These are phyloP conservation scores for Lichtheimia corymbifera DNA, from an alignment of 371 early-diverging fungal species.

Conservation along the genomic window DNA sequence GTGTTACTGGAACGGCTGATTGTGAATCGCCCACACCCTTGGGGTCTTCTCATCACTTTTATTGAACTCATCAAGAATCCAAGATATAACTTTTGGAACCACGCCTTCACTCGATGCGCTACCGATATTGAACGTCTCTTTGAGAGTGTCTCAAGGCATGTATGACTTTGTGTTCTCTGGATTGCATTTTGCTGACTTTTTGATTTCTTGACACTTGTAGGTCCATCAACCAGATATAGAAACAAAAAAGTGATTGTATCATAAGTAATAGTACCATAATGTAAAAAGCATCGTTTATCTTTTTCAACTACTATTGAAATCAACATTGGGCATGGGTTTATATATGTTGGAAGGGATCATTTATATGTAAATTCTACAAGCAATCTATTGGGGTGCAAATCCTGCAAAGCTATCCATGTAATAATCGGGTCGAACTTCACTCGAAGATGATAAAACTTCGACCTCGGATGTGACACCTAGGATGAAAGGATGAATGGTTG, in stretches of 20 bases:
- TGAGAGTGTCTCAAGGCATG: constrained; percentile 66
- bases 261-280: no score
- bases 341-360: no score
- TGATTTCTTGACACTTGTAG: no score
- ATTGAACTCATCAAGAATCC: constrained; percentile 95
- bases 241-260: no score
- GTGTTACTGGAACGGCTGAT: constrained; percentile 94
- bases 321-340: no score
- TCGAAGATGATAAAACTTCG: constrained; percentile 45
- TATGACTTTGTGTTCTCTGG: background rate
- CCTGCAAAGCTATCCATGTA: constrained; percentile 60
- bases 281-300: no score
- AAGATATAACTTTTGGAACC: constrained; percentile 85
- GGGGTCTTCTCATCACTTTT: constrained; percentile 94
- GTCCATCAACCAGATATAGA: no score
- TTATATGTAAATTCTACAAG: no score
- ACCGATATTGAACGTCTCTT: constrained; percentile 74
- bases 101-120: constrained; percentile 69
- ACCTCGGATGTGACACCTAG: constrained; percentile 55
- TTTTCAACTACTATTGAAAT: no score
- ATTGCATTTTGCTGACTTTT: no score
- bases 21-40: constrained; percentile 97
- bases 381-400: constrained; percentile 22
- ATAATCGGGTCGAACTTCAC: constrained; percentile 57
- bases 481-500: constrained; percentile 4